These are phyloP conservation scores for Penicillium salamii DNA, from an alignment of 495 filamentous ascomycete species.

Conservation along the genomic window DNA sequence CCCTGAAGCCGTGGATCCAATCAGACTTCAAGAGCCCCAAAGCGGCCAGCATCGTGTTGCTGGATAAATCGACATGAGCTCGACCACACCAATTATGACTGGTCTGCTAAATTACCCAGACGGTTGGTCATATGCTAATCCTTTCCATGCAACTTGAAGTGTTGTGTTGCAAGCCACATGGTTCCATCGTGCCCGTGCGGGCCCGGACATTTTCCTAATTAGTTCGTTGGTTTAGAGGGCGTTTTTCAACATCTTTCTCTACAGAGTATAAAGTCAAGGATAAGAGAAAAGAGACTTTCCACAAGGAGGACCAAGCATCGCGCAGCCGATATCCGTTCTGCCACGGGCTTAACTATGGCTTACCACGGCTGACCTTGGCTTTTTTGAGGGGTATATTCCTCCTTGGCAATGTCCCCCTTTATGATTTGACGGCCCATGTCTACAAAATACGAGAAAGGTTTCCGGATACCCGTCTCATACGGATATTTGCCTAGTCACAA, in stretches of 20 bases:
- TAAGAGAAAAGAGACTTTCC: neutral
- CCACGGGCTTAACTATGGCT: neutral
- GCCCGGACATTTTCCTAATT: conserved; percentile 6
- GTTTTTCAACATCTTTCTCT: too few relatives aligned
- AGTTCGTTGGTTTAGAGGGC: neutral
- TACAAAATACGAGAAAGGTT: neutral
- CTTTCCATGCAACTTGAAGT: conserved; percentile 19
- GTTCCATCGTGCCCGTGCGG: conserved; percentile 18
- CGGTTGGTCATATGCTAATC: neutral
- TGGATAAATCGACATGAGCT: neutral
- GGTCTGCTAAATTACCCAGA: neutral
- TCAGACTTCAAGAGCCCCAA: neutral
- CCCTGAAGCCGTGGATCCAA: neutral
- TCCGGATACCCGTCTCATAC: neutral
- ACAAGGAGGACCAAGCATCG: neutral
- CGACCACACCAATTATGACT: neutral
- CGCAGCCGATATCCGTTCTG: neutral
- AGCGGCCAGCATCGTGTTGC: neutral
- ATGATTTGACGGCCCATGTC: neutral
- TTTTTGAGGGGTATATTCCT: neutral
- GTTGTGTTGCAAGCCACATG: conserved; percentile 20
- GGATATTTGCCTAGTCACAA: too few relatives aligned
- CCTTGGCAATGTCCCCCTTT: conserved; percentile 1
- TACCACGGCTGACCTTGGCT: neutral
- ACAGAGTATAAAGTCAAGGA: too few relatives aligned